Evolutionary conservation across 345 rosid species (phyloP), one percentile per base, ranked within the genome.

Genomic region (Pugionium dolabratum): DNA sequence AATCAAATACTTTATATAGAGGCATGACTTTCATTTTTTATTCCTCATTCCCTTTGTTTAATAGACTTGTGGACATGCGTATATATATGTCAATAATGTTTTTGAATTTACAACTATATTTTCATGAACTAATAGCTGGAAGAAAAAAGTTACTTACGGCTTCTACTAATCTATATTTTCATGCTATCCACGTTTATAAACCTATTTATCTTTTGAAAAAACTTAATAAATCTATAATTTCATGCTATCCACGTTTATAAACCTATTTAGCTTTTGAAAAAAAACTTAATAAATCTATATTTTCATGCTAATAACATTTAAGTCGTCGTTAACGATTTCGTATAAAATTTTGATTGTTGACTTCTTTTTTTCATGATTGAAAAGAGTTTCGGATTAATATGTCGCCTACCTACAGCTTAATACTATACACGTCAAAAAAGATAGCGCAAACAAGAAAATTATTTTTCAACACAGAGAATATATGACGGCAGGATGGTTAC

Each of bases 1-100:
- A 11, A 39, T 8, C 58, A 40, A 29, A 9, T 28, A 30, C 31
- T 45, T 34, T 62, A 42, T 51, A 29, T 26, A 60, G 32, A 44
- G 32, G 67, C 67, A 61, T 62, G 69, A 62, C 63, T 70, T 54
- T 62, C 46, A 30, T 30, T 46, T 53, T 25, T 3, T 30, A 25
- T 9, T 53, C 3, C 36, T 48, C 29, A 0, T 18, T 37, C 50
- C 11, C 34, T 26, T 50, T 26, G 3, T 30, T 9, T 27, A 59
- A 31, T 6, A 35, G 47, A 52, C 53, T 34, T 34, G 46, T 33
- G 6, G 27, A 18, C 31, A 32, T 43, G 29, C 30, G 10, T 31
- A 50, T 50, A 57, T 45, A 46, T 45, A 28, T 46, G 51, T 34
- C 57, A 62, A 52, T 30, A 45, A 37, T 45, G 9, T 36, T 45